Percentiles rank a stretch among this genome's conserved stretches.
These are phyloP conservation scores for Ajuga reptans DNA, from an alignment of 305 asterid genomes.

Conservation along the genomic window DNA sequence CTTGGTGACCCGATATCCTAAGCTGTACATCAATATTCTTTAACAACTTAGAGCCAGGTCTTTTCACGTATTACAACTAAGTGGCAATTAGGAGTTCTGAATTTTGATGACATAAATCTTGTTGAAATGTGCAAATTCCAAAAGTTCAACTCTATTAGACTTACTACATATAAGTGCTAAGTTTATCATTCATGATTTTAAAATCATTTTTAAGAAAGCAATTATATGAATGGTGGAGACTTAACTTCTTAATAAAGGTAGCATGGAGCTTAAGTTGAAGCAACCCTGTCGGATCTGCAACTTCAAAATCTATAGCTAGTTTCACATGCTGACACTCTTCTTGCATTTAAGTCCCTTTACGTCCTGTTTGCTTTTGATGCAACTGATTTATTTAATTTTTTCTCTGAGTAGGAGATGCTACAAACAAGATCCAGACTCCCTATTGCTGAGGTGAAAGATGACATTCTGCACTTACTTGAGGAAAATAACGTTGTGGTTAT, in stretches of 20 bases:
- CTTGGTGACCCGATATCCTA: too few species aligned
- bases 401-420: slow-evolving; percentile 62
- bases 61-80: neutral
- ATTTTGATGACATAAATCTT: slow-evolving; percentile 2
- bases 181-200: too few species aligned
- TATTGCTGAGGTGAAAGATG: slow-evolving; percentile 66
- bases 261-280: neutral
- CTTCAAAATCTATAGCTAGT: slow-evolving; percentile 4
- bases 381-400: neutral
- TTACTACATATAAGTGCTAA: neutral
- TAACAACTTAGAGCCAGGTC: neutral
- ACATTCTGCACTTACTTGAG: slow-evolving; percentile 59
- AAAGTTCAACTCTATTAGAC: neutral
- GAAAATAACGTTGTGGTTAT: slow-evolving; percentile 73
- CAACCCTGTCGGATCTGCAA: slow-evolving; percentile 3
- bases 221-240: slow-evolving; percentile 3
- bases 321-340: neutral
- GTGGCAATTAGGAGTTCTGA: neutral
- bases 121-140: neutral
- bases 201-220: neutral
- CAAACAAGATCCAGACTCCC: slow-evolving; percentile 75
- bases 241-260: slow-evolving; percentile 10
- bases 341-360: neutral
- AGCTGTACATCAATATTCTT: neutral
- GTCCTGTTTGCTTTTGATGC: slow-evolving; percentile 19